Conservation (phyloP, 106 monocot species). For the Narthecium ossifragum region DNA sequence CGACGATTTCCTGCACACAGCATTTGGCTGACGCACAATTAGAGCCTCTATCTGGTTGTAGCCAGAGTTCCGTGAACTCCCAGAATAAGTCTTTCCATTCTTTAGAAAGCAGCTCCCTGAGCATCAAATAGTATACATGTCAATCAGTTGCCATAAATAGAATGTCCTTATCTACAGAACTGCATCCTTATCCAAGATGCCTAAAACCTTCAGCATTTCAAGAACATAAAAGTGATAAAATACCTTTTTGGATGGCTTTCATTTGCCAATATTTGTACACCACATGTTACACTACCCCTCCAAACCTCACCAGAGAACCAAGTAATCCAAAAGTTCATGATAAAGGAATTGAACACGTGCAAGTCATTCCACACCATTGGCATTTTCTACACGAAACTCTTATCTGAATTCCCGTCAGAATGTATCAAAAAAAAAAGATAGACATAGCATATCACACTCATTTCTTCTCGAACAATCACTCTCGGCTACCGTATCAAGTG, state of each 20-base stretch:
- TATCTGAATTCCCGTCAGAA: too few relatives aligned
- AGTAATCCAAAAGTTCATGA: too few relatives aligned
- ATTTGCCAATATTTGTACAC: too few relatives aligned
- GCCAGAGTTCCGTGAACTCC: constrained; percentile 73
- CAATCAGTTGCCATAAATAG: background rate
- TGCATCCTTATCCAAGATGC: too few relatives aligned
- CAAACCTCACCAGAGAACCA: too few relatives aligned
- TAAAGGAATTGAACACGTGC: too few relatives aligned
- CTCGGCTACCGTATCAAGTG: background rate
- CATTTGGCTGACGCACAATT: constrained; percentile 57
- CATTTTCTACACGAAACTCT: too few relatives aligned
- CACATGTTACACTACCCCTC: too few relatives aligned
- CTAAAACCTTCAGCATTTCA: background rate
- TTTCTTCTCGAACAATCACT: too few relatives aligned
- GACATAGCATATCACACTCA: background rate
- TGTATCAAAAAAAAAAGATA: background rate
- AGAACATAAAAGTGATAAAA: background rate
- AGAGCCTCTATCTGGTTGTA: constrained; percentile 44
- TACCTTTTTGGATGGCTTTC: too few relatives aligned
- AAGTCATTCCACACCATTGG: too few relatives aligned
- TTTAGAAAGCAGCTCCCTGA: constrained; percentile 80
- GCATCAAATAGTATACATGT: background rate
- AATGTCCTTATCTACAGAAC: too few relatives aligned
- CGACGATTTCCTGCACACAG: constrained; percentile 55
- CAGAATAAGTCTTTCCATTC: constrained; percentile 73